Conservation (phyloP, 78 protist genomes). For the Ministeria vibrans region DNA sequence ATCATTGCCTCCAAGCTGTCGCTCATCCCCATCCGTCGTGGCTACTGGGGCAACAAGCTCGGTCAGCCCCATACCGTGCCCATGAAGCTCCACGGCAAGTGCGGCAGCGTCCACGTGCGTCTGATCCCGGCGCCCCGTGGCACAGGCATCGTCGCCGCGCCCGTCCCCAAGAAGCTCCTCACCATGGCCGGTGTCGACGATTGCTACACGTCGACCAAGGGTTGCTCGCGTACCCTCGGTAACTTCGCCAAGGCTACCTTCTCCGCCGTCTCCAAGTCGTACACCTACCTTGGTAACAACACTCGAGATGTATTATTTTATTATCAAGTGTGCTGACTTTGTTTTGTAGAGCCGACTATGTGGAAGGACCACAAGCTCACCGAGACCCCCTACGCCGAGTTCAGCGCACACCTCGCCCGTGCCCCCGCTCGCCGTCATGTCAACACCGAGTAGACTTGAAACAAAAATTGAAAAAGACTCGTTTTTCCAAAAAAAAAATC, state of each 20-base stretch:
- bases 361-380: conserved; percentile 79
- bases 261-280: conserved; percentile 86
- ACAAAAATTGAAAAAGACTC: too few relatives aligned
- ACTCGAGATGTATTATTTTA: too few relatives aligned
- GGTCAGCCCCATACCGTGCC: conserved; percentile 99
- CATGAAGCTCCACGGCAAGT: conserved; percentile 96
- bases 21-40: conserved; percentile 97
- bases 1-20: conserved; percentile 91
- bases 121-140: conserved; percentile 99
- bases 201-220: conserved; percentile 93
- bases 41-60: conserved; percentile 99
- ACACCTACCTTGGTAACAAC: conserved; percentile 90
- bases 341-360: conserved; percentile 99
- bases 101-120: conserved; percentile 97
- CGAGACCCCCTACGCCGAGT: conserved; percentile 72
- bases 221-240: conserved; percentile 96
- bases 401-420: conserved; percentile 66
- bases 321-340: too few relatives aligned
- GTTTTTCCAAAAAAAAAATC: too few relatives aligned
- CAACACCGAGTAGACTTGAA: too few relatives aligned
- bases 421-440: too few relatives aligned
- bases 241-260: conserved; percentile 97
- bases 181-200: conserved; percentile 97
- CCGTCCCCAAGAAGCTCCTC: conserved; percentile 93
- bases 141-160: conserved; percentile 98